phyloP scores from a whole-genome alignment of 257 asterid genomes.

The Solanum etuberosum region DNA sequence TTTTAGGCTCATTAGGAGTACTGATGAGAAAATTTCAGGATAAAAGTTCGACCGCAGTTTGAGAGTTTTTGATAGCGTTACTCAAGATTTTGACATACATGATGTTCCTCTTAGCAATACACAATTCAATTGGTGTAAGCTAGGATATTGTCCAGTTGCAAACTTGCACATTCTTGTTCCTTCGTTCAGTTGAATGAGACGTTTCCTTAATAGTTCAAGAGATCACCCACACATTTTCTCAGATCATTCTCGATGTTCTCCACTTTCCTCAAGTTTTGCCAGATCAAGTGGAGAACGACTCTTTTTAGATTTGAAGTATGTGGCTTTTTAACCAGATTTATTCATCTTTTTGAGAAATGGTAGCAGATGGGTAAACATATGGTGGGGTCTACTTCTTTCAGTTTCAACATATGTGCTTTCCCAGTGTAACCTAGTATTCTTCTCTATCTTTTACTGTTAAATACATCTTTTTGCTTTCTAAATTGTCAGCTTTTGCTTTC shows the following conservation, averaged over 20 bases:
- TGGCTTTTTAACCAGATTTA: not conserved
- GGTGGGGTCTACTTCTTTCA: not conserved
- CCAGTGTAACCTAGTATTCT: not conserved
- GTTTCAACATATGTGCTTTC: not conserved
- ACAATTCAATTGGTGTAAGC: not conserved
- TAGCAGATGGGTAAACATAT: not conserved
- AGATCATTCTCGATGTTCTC: not conserved
- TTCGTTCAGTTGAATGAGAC: not conserved
- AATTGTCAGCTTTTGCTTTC: not conserved
- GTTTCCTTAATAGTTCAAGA: not conserved
- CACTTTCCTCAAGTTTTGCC: not conserved
- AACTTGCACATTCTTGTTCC: not conserved
- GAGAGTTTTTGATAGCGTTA: not conserved
- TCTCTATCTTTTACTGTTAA: not conserved
- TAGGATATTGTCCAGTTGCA: not conserved
- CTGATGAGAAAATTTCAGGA: not conserved
- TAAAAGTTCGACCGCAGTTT: not conserved
- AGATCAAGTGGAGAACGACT: not conserved
- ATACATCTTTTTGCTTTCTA: not conserved
- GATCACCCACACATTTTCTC: not conserved
- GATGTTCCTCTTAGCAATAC: not conserved
- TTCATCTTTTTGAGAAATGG: not conserved
- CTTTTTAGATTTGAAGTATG: not conserved
- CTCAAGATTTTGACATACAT: not conserved
- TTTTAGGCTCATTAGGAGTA: not conserved